A percentile compares a stretch with the other conserved stretches of the same genome.
Evolutionary conservation across 768 basidiomycete genomes (phyloP).

Genomic region (Tulasnella calospora): DNA sequence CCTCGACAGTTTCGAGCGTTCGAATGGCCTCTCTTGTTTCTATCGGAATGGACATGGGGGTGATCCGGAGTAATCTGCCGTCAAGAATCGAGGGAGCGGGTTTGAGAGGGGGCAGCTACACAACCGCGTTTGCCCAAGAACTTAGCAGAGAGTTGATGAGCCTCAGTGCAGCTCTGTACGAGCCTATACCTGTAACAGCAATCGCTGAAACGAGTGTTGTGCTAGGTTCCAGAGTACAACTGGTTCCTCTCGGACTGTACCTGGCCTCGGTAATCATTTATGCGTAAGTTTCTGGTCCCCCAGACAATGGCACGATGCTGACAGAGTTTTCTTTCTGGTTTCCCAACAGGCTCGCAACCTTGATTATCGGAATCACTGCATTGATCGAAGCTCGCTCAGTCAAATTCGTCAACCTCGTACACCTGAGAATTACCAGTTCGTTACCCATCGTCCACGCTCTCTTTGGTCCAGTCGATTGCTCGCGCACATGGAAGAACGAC

Average conservation of each 20-base stretch:
- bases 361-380: background rate
- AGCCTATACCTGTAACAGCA: background rate
- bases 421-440: background rate
- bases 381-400: background rate
- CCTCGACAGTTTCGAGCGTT: background rate
- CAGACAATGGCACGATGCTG: background rate
- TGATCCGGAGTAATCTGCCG: background rate
- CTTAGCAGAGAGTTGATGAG: conserved; percentile 12
- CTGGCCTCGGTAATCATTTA: background rate
- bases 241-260: background rate
- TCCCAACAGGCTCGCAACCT: background rate
- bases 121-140: conserved; percentile 7
- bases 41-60: background rate
- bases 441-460: conserved; percentile 4
- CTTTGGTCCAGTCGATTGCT: background rate
- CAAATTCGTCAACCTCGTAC: conserved; percentile 2
- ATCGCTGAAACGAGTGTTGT: background rate
- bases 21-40: background rate
- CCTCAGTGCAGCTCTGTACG: background rate
- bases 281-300: background rate
- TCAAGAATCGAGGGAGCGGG: conserved; percentile 4
- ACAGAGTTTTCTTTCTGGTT: background rate
- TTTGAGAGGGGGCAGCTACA: background rate
- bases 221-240: conserved; percentile 4
- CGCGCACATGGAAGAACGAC: background rate